Evolutionary conservation across 805 yeast species (phyloP).

Genomic region (Torulaspora microellipsoides): DNA sequence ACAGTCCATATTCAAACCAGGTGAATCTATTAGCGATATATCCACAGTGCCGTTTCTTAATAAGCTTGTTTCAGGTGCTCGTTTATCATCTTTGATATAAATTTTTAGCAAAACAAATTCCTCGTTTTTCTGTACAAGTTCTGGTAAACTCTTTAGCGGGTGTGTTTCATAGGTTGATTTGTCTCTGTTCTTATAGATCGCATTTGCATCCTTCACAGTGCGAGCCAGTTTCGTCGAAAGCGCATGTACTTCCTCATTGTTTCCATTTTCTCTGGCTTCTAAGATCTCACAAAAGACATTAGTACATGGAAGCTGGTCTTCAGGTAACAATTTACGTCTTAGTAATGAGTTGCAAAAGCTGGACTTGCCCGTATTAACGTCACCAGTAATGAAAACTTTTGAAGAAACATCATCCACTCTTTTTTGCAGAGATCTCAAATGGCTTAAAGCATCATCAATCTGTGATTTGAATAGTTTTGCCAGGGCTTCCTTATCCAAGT

Average conservation of each 20-base stretch:
- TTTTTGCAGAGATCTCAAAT: constrained; percentile 64
- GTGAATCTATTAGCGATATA: constrained; percentile 91
- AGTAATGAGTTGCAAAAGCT: constrained; percentile 90
- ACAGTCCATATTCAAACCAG: constrained; percentile 91
- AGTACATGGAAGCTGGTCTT: constrained; percentile 97
- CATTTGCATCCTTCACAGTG: constrained; percentile 27
- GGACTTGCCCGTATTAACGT: constrained; percentile 92
- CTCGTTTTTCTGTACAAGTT: constrained; percentile 70
- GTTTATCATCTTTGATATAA: constrained; percentile 64
- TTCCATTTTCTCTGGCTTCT: constrained; percentile 71
- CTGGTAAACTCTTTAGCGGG: constrained; percentile 52
- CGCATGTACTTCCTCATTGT: constrained; percentile 90
- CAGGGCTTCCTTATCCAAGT: constrained; percentile 62
- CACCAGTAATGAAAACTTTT: constrained; percentile 95
- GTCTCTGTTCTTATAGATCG: constrained; percentile 41
- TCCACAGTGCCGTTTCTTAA: constrained; percentile 88
- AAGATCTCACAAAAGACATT: constrained; percentile 92
- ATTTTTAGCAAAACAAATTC: constrained; percentile 69
- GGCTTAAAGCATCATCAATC: constrained; percentile 59
- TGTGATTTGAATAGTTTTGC: constrained; percentile 68
- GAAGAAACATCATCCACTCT: constrained; percentile 89
- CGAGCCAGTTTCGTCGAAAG: constrained; percentile 49
- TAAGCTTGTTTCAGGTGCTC: constrained; percentile 62
- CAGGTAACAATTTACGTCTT: constrained; percentile 75
- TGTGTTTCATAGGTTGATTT: constrained; percentile 60